A percentile compares a stretch with the other conserved stretches of the same genome.
phyloP scores from a whole-genome alignment of 78 protist genomes.

The Guillardia theta region DNA sequence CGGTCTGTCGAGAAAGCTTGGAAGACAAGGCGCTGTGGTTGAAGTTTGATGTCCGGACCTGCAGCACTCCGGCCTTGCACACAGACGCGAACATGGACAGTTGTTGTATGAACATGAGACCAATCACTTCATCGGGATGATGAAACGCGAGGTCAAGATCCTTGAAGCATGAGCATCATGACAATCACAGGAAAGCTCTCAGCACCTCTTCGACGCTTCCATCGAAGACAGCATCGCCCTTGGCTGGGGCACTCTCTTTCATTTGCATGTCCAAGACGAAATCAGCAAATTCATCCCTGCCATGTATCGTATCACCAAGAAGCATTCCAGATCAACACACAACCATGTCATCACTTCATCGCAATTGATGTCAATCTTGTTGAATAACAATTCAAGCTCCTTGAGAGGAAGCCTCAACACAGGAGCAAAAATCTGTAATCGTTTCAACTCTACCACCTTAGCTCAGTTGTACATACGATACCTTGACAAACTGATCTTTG shows the following conservation, averaged over 20 bases:
- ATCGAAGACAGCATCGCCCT: not conserved
- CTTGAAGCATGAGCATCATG: not conserved
- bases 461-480: no score
- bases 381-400: not conserved
- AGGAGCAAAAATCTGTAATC: not conserved
- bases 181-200: not conserved
- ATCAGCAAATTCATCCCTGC: not conserved
- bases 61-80: not conserved
- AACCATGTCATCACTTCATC: not conserved
- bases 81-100: not conserved
- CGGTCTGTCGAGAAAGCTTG: not conserved
- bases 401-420: not conserved
- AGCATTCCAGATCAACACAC: not conserved
- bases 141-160: not conserved
- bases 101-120: not conserved
- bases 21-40: no score
- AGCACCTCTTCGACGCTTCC: not conserved
- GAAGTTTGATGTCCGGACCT: not conserved
- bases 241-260: not conserved
- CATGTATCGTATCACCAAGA: not conserved
- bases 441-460: not conserved
- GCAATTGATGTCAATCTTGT: not conserved
- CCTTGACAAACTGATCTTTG: not conserved
- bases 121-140: not conserved
- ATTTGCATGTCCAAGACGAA: not conserved